These are phyloP conservation scores for Mediolabrus comicus DNA, from an alignment of 108 stramenopile species.

Conservation along the genomic window DNA sequence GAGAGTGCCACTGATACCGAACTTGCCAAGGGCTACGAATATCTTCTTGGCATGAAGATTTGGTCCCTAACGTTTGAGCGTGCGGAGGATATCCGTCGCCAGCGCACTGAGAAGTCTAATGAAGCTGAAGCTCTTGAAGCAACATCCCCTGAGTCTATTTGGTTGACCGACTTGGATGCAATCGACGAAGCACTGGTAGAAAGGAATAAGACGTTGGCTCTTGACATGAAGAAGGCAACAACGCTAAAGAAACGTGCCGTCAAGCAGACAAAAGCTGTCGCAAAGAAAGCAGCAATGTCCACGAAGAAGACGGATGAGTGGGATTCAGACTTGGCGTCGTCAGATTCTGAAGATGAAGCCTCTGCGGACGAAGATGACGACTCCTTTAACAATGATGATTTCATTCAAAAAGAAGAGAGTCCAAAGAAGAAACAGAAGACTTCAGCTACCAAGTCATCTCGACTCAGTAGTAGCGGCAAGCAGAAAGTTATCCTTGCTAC, in stretches of 20 bases:
- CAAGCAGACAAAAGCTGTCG: constrained; percentile 19
- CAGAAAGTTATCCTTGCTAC: neutral
- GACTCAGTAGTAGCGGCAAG: neutral
- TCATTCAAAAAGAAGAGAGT: neutral
- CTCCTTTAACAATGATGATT: constrained; percentile 34
- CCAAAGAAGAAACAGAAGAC: constrained; percentile 7
- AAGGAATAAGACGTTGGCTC: constrained; percentile 57
- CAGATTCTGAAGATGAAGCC: constrained; percentile 44
- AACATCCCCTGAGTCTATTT: constrained; percentile 85
- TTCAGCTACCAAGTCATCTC: constrained; percentile 1
- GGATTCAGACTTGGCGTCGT: constrained; percentile 55
- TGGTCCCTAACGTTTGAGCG: constrained; percentile 98
- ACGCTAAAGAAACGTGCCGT: constrained; percentile 50
- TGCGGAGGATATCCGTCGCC: constrained; percentile 83
- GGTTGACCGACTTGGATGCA: constrained; percentile 91
- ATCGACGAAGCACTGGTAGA: constrained; percentile 92
- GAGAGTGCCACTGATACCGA: constrained; percentile 56
- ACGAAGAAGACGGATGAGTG: constrained; percentile 64
- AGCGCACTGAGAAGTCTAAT: constrained; percentile 80
- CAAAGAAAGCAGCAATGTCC: constrained; percentile 54
- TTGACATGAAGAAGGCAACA: constrained; percentile 64
- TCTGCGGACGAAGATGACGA: constrained; percentile 49
- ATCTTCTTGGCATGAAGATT: constrained; percentile 98
- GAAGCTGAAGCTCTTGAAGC: constrained; percentile 80
- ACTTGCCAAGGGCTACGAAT: constrained; percentile 96